phyloP scores from a whole-genome alignment of 208 protist genomes.

The Novymonas esmeraldas region DNA sequence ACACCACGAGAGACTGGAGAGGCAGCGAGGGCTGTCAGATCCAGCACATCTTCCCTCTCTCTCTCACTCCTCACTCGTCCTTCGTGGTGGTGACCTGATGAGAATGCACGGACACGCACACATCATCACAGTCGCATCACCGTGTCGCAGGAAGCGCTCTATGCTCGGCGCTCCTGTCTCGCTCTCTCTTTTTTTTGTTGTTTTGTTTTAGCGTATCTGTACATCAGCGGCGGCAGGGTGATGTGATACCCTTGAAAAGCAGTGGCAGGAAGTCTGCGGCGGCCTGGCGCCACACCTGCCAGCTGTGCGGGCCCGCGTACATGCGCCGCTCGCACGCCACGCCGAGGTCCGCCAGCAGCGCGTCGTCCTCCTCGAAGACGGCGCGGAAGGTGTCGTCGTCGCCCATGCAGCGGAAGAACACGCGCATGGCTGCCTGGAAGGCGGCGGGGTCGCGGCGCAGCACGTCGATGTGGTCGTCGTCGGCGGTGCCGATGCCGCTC shows the following conservation, averaged over 20 bases:
- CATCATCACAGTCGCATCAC: too few relatives aligned
- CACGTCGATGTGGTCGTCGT: slow-evolving; percentile 28
- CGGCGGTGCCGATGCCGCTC: slow-evolving; percentile 7
- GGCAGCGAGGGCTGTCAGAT: too few relatives aligned
- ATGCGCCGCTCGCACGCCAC: slow-evolving; percentile 29
- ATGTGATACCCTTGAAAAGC: slow-evolving; percentile 13
- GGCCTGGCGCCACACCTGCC: slow-evolving; percentile 41
- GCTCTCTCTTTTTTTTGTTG: too few relatives aligned
- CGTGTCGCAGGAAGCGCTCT: too few relatives aligned
- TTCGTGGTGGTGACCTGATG: too few relatives aligned
- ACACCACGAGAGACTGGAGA: too few relatives aligned
- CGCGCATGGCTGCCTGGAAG: slow-evolving; percentile 21
- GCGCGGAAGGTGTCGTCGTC: slow-evolving; percentile 7
- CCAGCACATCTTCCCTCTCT: too few relatives aligned
- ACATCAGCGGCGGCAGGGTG: background rate
- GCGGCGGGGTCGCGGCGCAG: slow-evolving; percentile 13
- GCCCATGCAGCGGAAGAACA: slow-evolving; percentile 32
- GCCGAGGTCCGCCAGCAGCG: slow-evolving; percentile 28
- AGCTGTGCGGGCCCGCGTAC: slow-evolving; percentile 36
- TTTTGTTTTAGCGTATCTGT: background rate
- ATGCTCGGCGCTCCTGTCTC: too few relatives aligned
- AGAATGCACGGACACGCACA: too few relatives aligned
- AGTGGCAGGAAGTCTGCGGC: slow-evolving; percentile 28
- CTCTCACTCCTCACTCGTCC: too few relatives aligned
- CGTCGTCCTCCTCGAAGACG: slow-evolving; percentile 29